These are phyloP conservation scores for Plasmopara viticola DNA, from an alignment of 352 stramenopile genomes.

Conservation along the genomic window DNA sequence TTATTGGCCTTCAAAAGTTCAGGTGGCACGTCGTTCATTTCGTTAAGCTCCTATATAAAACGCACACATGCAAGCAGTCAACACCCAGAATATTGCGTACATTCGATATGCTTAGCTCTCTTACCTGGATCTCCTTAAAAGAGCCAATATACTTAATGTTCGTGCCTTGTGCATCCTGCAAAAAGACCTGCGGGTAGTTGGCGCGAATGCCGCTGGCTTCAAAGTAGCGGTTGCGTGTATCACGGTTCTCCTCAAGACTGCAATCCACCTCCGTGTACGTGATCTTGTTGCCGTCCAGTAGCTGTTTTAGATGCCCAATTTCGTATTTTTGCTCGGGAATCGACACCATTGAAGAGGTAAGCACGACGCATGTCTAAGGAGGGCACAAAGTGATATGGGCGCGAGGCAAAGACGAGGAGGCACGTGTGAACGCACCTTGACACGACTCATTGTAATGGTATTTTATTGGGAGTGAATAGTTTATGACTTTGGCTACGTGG, in stretches of 20 bases:
- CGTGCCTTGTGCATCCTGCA: constrained; percentile 43
- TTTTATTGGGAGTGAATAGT: constrained; percentile 4
- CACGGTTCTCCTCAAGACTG: constrained; percentile 71
- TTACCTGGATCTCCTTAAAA: constrained; percentile 77
- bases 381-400: neutral
- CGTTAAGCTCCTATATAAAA: constrained; percentile 59
- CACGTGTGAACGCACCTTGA: constrained; percentile 15
- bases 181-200: constrained; percentile 84
- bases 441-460: constrained; percentile 26
- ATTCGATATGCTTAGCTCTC: constrained; percentile 1
- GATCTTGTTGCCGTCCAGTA: constrained; percentile 71
- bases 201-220: constrained; percentile 67
- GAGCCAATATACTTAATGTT: constrained; percentile 66
- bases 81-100: constrained; percentile 6
- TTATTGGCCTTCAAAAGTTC: constrained; percentile 77
- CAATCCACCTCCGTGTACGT: constrained; percentile 72
- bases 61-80: constrained; percentile 6
- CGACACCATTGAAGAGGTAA: constrained; percentile 72
- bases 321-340: constrained; percentile 76
- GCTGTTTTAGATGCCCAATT: constrained; percentile 58
- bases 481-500: constrained; percentile 1
- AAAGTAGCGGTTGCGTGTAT: constrained; percentile 70
- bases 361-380: constrained; percentile 44
- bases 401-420: neutral
- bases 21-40: constrained; percentile 71